A percentile compares a stretch with the other conserved stretches of the same genome.
These are phyloP conservation scores for Wickerhamomyces sp. DNA, from an alignment of 1,139 yeast genomes.

Conservation along the genomic window DNA sequence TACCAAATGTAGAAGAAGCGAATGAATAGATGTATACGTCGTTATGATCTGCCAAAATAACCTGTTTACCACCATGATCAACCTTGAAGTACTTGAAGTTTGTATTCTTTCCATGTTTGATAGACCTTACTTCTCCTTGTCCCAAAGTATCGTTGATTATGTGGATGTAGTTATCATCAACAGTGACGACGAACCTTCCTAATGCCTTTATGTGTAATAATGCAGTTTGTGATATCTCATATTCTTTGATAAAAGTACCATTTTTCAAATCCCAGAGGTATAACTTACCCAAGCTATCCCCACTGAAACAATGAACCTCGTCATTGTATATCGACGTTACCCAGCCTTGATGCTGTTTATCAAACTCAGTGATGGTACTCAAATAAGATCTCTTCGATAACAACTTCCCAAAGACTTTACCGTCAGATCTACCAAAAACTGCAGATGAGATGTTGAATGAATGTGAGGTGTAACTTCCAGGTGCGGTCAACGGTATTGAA, in stretches of 20 bases:
- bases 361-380: slow-evolving; percentile 32
- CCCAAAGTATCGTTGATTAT: no score
- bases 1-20: slow-evolving; percentile 22
- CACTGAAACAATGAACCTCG: slow-evolving; percentile 32
- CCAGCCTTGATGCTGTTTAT: slow-evolving; percentile 26
- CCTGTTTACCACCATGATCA: slow-evolving; percentile 47
- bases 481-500: slow-evolving; percentile 32
- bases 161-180: slow-evolving; percentile 22
- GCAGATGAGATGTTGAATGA: slow-evolving; percentile 30
- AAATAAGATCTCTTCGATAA: slow-evolving; percentile 32
- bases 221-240: slow-evolving; percentile 20
- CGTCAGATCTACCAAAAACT: slow-evolving; percentile 42
- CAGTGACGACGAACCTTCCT: slow-evolving; percentile 23
- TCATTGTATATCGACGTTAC: slow-evolving; percentile 33
- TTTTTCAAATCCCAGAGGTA: slow-evolving; percentile 29
- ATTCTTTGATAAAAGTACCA: slow-evolving; percentile 18
- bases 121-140: slow-evolving; percentile 8
- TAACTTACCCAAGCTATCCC: slow-evolving; percentile 35
- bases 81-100: slow-evolving; percentile 28
- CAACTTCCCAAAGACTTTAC: slow-evolving; percentile 35
- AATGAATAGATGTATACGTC: slow-evolving; percentile 26
- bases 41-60: slow-evolving; percentile 24
- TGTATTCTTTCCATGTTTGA: slow-evolving; percentile 1
- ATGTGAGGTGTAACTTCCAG: slow-evolving; percentile 32
- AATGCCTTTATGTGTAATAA: slow-evolving; percentile 23